Evolutionary conservation across 176 grass and related monocot genomes (phyloP), one percentile per base, ranked within the genome.

Genomic region (Urochloa ruziziensis): DNA sequence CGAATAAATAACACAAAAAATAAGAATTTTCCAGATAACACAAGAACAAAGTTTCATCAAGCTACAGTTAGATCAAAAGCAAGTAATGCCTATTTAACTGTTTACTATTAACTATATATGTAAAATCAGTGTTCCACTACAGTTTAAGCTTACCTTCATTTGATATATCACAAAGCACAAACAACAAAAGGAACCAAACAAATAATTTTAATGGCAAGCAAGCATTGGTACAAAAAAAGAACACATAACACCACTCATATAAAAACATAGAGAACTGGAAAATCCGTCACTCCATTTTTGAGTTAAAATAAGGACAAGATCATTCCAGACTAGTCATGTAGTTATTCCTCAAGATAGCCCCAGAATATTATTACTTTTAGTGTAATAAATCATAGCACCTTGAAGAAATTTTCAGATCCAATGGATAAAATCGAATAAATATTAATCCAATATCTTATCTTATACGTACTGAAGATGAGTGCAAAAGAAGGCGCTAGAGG

Each of bases 11-110:
- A n/a, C 24, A 40, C 27, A 33, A 67, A 39, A 44, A 68, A n/a
- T n/a, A 34, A 67, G 6, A 53, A 37, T 25, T 67, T 53, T 53
- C 32, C 23, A 67, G 68, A 80, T 54, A 80, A 56, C 24, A 40
- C 48, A 48, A 68, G 21, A 67, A 67, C 21, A 80, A 80, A 18
- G 13, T 53, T 80, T 53, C 16, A 80, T 53, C 33, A 47, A 54
- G 5, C 32, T 19, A 53, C 16, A 21, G 24, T 37, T 56, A 77
- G n/a, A 75, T 75, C 14, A 59, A 76, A 59, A 76, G 36, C 13
- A 76, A 76, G 1, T 27, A 4, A 51, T 25, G 47, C 3, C 21
- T 49, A 12, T 44, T 69, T 48, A 71, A 48, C 42, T 10, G 43
- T 71, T 71, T 48, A 46, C 12, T 70, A 70, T 28, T 1, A 46